Evolutionary conservation across 768 basidiomycete genomes (phyloP).

Genomic region (Termitomyces sp.): DNA sequence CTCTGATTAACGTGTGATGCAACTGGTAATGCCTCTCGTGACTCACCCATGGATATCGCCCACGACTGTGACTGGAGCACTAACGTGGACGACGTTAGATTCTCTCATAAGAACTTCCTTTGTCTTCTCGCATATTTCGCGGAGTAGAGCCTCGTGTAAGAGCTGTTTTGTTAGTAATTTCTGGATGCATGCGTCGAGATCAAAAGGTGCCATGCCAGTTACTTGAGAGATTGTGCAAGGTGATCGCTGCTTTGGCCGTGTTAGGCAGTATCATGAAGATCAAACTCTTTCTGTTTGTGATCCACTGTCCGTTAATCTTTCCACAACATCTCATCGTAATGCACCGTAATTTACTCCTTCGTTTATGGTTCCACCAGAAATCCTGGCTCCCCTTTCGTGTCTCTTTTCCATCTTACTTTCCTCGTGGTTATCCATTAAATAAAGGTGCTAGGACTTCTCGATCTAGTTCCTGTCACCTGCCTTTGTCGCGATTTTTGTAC

Average conservation of each 20-base stretch:
- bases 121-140: conserved; percentile 99
- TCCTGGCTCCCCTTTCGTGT: conserved; percentile 8
- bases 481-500: conserved; percentile 34
- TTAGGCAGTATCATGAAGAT: conserved; percentile 28
- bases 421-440: conserved; percentile 9
- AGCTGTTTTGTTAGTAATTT: conserved; percentile 90
- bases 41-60: conserved; percentile 98
- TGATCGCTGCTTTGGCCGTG: conserved; percentile 33
- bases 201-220: conserved; percentile 65
- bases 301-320: conserved; percentile 17
- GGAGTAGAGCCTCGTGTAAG: conserved; percentile 87
- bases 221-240: conserved; percentile 14
- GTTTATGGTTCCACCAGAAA: conserved; percentile 11
- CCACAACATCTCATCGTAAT: conserved; percentile 11
- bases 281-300: conserved; percentile 11
- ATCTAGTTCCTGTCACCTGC: conserved; percentile 16
- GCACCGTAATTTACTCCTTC: conserved; percentile 12
- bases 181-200: conserved; percentile 94
- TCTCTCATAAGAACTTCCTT: conserved; percentile 99
- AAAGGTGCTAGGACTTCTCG: conserved; percentile 2
- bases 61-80: conserved; percentile 95
- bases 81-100: conserved; percentile 97
- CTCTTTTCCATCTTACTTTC: conserved; percentile 14
- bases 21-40: conserved; percentile 10
- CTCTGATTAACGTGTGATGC: conserved; percentile 28